Evolutionary conservation across 73 alveolate genomes (phyloP).

Genomic region (Durusdinium trenchii): DNA sequence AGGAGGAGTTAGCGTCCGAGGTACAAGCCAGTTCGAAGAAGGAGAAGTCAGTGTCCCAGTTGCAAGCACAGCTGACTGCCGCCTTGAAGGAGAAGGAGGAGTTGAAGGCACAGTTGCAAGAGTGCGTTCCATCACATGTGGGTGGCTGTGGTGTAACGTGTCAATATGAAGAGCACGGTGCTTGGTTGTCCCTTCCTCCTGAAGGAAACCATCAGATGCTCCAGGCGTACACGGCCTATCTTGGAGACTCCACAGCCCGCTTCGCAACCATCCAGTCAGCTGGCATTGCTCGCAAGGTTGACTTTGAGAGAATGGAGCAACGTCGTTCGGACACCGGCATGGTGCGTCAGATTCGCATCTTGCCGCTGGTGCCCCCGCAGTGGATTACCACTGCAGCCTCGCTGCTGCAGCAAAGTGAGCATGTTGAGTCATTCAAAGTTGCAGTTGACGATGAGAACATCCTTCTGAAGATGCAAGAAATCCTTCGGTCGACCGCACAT

Average conservation of each 20-base stretch:
- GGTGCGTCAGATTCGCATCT: slow-evolving; percentile 43
- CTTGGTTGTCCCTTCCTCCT: slow-evolving; percentile 37
- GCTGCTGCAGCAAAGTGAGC: slow-evolving; percentile 5
- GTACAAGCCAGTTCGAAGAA: no score
- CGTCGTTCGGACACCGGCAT: background rate
- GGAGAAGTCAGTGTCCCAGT: no score
- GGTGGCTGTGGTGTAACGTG: background rate
- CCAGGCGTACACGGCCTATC: slow-evolving; percentile 26
- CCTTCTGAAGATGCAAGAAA: background rate
- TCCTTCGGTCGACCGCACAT: background rate
- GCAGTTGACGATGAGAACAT: background rate
- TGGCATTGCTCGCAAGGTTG: slow-evolving; percentile 43
- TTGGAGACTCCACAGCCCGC: background rate
- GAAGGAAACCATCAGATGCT: slow-evolving; percentile 49
- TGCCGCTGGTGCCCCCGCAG: slow-evolving; percentile 8
- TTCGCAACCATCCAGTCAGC: slow-evolving; percentile 35
- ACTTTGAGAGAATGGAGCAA: slow-evolving; percentile 35
- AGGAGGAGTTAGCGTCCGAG: no score
- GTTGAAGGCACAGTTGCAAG: background rate
- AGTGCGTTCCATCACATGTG: no score
- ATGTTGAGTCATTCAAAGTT: background rate
- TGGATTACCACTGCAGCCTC: slow-evolving; percentile 4
- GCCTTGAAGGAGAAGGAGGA: background rate
- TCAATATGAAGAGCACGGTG: slow-evolving; percentile 27
- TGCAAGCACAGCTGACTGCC: background rate